A percentile compares a stretch with the other conserved stretches of the same genome.
These are phyloP conservation scores for Fusarium mexicanum DNA, from an alignment of 2,329 filamentous ascomycete genomes.

Conservation along the genomic window DNA sequence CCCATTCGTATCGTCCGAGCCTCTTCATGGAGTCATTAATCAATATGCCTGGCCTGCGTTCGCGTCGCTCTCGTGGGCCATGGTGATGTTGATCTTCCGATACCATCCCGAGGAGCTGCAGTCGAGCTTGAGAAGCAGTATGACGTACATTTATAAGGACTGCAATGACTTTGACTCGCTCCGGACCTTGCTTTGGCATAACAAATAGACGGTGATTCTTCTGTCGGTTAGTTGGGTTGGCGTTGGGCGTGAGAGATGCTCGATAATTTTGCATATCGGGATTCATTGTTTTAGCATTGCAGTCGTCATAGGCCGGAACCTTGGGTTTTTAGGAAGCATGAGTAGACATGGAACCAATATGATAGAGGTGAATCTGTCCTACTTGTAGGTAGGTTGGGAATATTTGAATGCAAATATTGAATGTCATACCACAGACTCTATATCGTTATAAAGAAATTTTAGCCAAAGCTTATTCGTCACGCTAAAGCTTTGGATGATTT, in stretches of 20 bases:
- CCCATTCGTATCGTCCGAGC: slow-evolving; percentile 60
- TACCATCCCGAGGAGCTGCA: slow-evolving; percentile 93
- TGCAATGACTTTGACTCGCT: slow-evolving; percentile 90
- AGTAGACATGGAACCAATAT: slow-evolving; percentile 17
- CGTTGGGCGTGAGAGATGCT: slow-evolving; percentile 21
- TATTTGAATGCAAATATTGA: neutral
- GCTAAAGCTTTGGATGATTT: neutral
- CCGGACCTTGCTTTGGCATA: slow-evolving; percentile 86
- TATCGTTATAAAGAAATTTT: neutral
- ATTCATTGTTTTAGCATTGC: slow-evolving; percentile 13
- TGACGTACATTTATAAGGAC: slow-evolving; percentile 96
- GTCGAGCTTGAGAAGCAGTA: slow-evolving; percentile 89
- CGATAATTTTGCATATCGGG: slow-evolving; percentile 28
- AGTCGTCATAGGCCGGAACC: slow-evolving; percentile 2
- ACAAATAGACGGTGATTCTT: slow-evolving; percentile 61
- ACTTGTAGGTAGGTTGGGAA: neutral
- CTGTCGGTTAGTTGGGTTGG: slow-evolving; percentile 28
- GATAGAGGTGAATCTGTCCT: slow-evolving; percentile 11
- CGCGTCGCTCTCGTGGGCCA: slow-evolving; percentile 88
- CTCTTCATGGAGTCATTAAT: slow-evolving; percentile 61
- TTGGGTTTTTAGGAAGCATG: slow-evolving; percentile 21
- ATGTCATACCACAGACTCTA: neutral
- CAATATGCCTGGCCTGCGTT: slow-evolving; percentile 91
- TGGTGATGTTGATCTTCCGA: slow-evolving; percentile 95
- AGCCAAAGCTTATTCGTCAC: neutral